Evolutionary conservation across 1,139 yeast species (phyloP).

Genomic region (Geotrichum reessii): DNA sequence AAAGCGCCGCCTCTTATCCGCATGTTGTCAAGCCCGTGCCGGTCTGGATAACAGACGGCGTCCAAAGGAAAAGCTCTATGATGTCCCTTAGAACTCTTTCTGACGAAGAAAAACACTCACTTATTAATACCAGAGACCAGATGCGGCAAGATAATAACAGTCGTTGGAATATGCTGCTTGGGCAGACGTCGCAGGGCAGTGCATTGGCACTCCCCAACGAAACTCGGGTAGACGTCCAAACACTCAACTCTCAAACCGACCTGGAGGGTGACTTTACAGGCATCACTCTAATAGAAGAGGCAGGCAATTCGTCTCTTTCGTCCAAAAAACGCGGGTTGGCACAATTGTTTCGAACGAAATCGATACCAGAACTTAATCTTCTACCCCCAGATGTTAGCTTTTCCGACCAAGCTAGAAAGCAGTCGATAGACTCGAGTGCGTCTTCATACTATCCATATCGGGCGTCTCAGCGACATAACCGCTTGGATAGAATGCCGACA

Average conservation of each 20-base stretch:
- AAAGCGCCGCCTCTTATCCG: slow-evolving; percentile 4
- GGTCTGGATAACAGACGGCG: slow-evolving; percentile 15
- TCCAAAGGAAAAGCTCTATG: not conserved
- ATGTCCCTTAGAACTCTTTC: not conserved
- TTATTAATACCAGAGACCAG: not conserved
- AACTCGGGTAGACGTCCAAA: slow-evolving; percentile 1
- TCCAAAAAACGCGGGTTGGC: not conserved
- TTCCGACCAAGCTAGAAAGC: not conserved
- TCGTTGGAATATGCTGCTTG: not conserved
- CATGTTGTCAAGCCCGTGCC: slow-evolving; percentile 15
- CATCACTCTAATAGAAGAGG: not conserved
- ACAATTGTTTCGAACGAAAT: not conserved
- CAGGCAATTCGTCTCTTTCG: not conserved
- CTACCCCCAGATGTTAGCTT: not conserved
- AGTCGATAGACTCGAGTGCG: slow-evolving; percentile 1
- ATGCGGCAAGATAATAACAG: not conserved
- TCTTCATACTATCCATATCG: slow-evolving; percentile 25
- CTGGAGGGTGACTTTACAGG: slow-evolving; percentile 15
- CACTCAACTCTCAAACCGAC: slow-evolving; percentile 15
- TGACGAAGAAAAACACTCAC: not conserved
- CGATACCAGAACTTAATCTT: not conserved
- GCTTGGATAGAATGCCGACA: slow-evolving; percentile 58
- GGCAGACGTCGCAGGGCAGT: not conserved
- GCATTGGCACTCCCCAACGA: not conserved
- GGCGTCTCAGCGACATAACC: slow-evolving; percentile 29